Conservation (phyloP, 768 basidiomycete genomes). For the Coprinopsis marcescibilis region DNA sequence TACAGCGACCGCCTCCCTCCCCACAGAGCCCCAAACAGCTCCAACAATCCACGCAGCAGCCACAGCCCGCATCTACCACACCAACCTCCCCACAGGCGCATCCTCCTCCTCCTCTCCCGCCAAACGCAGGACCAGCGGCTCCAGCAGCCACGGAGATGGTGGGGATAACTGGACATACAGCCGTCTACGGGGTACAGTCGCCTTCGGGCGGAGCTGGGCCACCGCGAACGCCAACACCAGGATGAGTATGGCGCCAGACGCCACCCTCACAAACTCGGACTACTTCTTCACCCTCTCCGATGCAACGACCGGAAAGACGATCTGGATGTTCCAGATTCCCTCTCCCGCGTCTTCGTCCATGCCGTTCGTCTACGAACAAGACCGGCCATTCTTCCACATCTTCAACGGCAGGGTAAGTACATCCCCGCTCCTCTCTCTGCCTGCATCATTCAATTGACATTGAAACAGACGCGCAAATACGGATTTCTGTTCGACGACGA, state of each 20-base stretch:
- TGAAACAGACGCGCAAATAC: constrained; percentile 48
- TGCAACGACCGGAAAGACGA: constrained; percentile 47
- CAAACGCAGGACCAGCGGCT: no score
- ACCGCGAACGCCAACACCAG: constrained; percentile 21
- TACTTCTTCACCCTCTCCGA: constrained; percentile 67
- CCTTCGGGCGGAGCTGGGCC: constrained; percentile 42
- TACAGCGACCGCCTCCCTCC: no score
- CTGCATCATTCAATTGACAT: constrained; percentile 31
- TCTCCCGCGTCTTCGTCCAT: no score
- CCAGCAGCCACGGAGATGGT: no score
- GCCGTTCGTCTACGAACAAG: constrained; percentile 74
- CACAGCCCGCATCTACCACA: constrained; percentile 13
- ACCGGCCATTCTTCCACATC: constrained; percentile 89
- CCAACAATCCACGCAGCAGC: constrained; percentile 12
- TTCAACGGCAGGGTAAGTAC: constrained; percentile 80
- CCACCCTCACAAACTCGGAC: constrained; percentile 6
- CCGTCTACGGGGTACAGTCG: constrained; percentile 52
- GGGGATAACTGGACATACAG: constrained; percentile 54
- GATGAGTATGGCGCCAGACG: constrained; percentile 20
- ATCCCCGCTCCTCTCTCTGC: neutral
- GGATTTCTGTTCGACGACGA: constrained; percentile 49
- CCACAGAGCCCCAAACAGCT: no score
- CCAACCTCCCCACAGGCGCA: no score
- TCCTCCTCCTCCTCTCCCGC: no score
- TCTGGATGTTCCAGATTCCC: constrained; percentile 66